Evolutionary conservation across 805 yeast genomes (phyloP), one percentile per base, ranked within the genome.

Genomic region (Candida tibetensis): DNA sequence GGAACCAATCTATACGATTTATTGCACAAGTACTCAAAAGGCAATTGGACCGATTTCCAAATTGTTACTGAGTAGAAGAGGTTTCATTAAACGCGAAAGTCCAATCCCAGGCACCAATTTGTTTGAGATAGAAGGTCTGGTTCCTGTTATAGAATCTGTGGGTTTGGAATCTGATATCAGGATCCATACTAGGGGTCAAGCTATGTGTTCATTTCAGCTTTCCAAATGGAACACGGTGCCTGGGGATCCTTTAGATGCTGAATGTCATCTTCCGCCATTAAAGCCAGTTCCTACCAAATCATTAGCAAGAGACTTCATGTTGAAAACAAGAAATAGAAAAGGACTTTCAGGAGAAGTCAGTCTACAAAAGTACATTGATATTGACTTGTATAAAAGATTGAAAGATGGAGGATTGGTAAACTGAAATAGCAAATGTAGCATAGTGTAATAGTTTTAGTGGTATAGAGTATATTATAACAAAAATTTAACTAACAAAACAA

Each of bases 151-250:
- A 32, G 99, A 93, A 46, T 83, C 96, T 2, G 67, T 83, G 37
- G 99, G 98, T 0, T 70, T 93, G 32, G 96, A 87, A 53, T 79
- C 95, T 0, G 99, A 93, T 57, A 62, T 93, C 22, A 62, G 96
- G 45, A 59, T 87, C 9, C 75, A 81, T 9, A 80, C 95, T 0
- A 81, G 79, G 45, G 96, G 96, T 4, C 82, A 77, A 49, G 90
- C 93, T 0, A 71, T 78, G 69, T 77, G 88, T 32, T 77, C 77
- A 32, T 55, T 83, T 44, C 74, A 73, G 33, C 87, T 86, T 58
- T 72, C 72, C 39, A 73, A 71, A 40, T 93, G 96, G 95, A 73
- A 76, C 15, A 59, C 69, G 2, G 95, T 86, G 1, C 95, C 96
- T 2, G 99, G 99, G 0, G 88, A 91, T 62, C 98, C 97, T 6